A percentile compares a stretch with the other conserved stretches of the same genome.
Evolutionary conservation across 768 basidiomycete genomes (phyloP).

Genomic region (Fistulinella prunicolor): DNA sequence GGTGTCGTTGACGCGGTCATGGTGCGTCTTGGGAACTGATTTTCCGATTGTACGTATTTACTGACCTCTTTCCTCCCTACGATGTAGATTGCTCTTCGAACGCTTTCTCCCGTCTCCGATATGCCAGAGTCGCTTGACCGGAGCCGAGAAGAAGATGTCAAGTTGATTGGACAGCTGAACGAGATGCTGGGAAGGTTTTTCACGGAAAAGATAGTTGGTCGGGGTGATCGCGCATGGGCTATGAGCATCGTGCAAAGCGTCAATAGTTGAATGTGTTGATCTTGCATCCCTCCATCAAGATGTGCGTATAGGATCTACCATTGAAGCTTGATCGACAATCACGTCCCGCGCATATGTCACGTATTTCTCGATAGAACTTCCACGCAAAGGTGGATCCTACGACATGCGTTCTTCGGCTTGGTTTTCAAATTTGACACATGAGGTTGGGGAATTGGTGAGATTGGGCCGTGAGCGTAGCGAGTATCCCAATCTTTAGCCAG

Average conservation of each 20-base stretch:
- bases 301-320: background rate
- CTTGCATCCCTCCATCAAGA: background rate
- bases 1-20: conserved; percentile 58
- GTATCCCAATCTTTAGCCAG: no score
- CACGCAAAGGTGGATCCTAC: no score
- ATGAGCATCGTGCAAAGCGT: conserved; percentile 46
- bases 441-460: no score
- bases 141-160: conserved; percentile 45
- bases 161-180: conserved; percentile 44
- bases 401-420: no score
- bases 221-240: conserved; percentile 64
- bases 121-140: conserved; percentile 58
- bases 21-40: conserved; percentile 38
- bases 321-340: no score
- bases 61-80: background rate
- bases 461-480: no score
- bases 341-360: no score
- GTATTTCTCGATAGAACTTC: no score
- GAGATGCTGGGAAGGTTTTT: conserved; percentile 63
- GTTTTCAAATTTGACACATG: no score
- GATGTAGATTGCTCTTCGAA: conserved; percentile 60
- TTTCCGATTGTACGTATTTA: background rate
- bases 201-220: conserved; percentile 43
- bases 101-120: conserved; percentile 55
- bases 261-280: conserved; percentile 18